A percentile compares a stretch with the other conserved stretches of the same genome.
Evolutionary conservation across 2,329 filamentous ascomycete genomes (phyloP).

Genomic region (Gaeumannomyces sp.): DNA sequence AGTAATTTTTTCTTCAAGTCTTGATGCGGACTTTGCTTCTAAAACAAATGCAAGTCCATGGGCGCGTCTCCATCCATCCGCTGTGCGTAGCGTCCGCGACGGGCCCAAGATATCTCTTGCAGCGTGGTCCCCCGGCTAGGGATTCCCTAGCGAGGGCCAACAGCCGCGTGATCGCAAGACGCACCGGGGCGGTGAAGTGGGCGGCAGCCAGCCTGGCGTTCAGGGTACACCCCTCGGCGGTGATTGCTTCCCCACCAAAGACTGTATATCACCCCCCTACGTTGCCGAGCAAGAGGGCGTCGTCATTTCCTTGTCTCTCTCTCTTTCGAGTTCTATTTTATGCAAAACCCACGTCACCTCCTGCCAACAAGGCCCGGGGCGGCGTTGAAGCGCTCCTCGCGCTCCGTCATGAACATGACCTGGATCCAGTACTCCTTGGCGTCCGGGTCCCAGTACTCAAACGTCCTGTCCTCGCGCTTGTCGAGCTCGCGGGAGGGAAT

Average conservation of each 20-base stretch:
- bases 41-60: neutral
- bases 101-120: neutral
- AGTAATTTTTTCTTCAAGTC: neutral
- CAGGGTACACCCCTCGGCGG: no score
- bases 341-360: slow-evolving; percentile 25
- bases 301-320: no score
- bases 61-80: neutral
- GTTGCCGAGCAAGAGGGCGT: no score
- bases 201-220: neutral
- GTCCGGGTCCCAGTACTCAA: slow-evolving; percentile 93
- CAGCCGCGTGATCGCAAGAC: neutral
- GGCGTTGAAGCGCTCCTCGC: slow-evolving; percentile 78
- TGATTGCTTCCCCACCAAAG: neutral
- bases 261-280: no score
- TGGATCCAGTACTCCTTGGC: slow-evolving; percentile 97
- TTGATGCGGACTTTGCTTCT: neutral
- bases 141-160: neutral
- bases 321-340: neutral
- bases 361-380: slow-evolving; percentile 53
- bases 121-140: no score
- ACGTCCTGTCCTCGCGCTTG: slow-evolving; percentile 79
- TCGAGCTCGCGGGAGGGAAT: slow-evolving; percentile 91
- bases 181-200: no score
- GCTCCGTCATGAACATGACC: slow-evolving; percentile 96
- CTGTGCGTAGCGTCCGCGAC: neutral